phyloP scores from a whole-genome alignment of 2,329 filamentous ascomycete species.

The Endocalyx cinctus region DNA sequence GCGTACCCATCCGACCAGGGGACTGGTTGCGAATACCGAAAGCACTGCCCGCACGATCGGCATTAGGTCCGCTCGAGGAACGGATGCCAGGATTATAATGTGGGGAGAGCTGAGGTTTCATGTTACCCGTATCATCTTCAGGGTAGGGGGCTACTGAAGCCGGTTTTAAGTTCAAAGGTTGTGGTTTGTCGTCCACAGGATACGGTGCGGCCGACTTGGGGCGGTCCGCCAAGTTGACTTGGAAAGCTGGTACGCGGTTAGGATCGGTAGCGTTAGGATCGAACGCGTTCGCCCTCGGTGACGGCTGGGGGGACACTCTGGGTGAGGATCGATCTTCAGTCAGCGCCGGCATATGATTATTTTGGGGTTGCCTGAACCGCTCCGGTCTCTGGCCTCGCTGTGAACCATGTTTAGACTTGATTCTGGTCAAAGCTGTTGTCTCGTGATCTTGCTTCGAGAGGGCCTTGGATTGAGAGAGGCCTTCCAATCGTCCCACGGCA shows the following conservation, averaged over 20 bases:
- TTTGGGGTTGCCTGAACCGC: constrained; percentile 47
- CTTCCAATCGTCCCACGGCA: constrained; percentile 75
- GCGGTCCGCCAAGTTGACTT: constrained; percentile 44
- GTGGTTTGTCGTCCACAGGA: constrained; percentile 61
- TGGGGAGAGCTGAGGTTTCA: constrained; percentile 29
- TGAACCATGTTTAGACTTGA: constrained; percentile 76
- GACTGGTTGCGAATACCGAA: constrained; percentile 50
- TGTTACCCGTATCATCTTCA: constrained; percentile 41
- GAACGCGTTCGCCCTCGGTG: constrained; percentile 35
- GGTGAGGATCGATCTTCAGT: constrained; percentile 36
- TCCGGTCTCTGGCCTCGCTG: constrained; percentile 59
- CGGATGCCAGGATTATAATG: constrained; percentile 45
- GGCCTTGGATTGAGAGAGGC: constrained; percentile 75
- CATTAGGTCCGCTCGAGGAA: constrained; percentile 41
- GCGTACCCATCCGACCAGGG: constrained; percentile 17
- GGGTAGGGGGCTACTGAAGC: constrained; percentile 49
- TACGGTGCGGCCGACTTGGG: constrained; percentile 62
- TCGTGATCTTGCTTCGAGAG: constrained; percentile 91
- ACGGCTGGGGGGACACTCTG: constrained; percentile 36
- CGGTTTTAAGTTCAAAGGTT: constrained; percentile 42
- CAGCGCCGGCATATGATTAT: constrained; percentile 44
- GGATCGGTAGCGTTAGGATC: constrained; percentile 40
- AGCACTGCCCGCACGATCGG: constrained; percentile 46
- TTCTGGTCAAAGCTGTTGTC: constrained; percentile 79
- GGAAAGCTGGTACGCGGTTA: constrained; percentile 46